These are phyloP conservation scores for Chytriomyces hyalinus DNA, from an alignment of 192 early-diverging fungal species.

Conservation along the genomic window DNA sequence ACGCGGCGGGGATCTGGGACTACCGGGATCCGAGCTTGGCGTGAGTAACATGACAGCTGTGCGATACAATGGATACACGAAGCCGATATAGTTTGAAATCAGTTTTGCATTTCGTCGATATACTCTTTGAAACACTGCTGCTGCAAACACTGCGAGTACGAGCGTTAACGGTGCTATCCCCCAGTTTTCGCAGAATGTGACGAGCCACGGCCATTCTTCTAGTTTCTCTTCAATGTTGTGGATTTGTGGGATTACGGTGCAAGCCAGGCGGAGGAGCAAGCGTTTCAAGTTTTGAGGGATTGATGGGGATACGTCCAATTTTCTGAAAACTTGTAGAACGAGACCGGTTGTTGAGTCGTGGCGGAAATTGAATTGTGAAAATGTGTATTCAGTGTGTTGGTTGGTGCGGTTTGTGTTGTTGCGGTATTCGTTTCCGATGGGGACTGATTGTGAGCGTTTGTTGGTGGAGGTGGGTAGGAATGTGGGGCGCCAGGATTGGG, in stretches of 20 bases:
- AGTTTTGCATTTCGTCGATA: constrained; percentile 25
- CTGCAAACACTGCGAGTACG: neutral
- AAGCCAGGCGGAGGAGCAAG: neutral
- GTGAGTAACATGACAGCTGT: constrained; percentile 7
- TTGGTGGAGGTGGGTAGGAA: no score
- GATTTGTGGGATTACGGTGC: neutral
- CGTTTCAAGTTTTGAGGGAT: constrained; percentile 26
- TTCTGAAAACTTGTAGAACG: constrained; percentile 15
- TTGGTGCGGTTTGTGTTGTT: no score
- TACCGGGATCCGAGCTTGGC: neutral
- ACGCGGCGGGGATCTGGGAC: no score
- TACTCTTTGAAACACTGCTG: neutral
- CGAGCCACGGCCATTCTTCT: constrained; percentile 26
- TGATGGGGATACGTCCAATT: neutral
- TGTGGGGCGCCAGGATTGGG: no score
- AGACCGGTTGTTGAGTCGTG: constrained; percentile 17
- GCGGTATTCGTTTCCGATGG: no score
- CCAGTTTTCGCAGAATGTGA: constrained; percentile 28
- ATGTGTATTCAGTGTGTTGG: no score
- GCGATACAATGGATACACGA: constrained; percentile 22
- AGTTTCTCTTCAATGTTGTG: constrained; percentile 18
- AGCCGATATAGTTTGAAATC: constrained; percentile 24
- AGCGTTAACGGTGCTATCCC: constrained; percentile 7
- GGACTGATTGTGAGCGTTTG: no score
- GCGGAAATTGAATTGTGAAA: neutral